Evolutionary conservation across 2,329 filamentous ascomycete genomes (phyloP).

Genomic region (Cladosporium oxysporum): DNA sequence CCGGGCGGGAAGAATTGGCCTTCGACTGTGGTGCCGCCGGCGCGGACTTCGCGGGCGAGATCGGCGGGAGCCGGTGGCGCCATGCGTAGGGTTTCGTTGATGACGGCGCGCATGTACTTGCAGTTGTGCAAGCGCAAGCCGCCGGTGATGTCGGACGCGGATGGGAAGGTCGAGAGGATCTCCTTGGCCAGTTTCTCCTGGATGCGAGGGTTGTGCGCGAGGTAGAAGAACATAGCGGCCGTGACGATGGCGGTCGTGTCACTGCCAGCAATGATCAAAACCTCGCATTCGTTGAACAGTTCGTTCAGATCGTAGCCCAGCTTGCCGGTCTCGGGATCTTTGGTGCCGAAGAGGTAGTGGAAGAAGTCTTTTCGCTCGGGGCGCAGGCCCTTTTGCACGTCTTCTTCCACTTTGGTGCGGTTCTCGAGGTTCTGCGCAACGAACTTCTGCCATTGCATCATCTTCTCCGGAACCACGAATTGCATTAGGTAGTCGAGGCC

Average conservation of each 20-base stretch:
- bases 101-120: conserved; percentile 45
- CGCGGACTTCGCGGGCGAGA: conserved; percentile 34
- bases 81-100: conserved; percentile 49
- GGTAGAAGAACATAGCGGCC: conserved; percentile 37
- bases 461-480: conserved; percentile 42
- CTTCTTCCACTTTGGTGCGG: conserved; percentile 39
- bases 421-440: conserved; percentile 45
- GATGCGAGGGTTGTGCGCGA: conserved; percentile 31
- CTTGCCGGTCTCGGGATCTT: conserved; percentile 28
- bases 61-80: conserved; percentile 43
- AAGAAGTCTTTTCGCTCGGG: conserved; percentile 35
- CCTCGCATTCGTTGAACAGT: conserved; percentile 26
- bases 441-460: conserved; percentile 45
- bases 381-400: conserved; percentile 27
- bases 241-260: conserved; percentile 36
- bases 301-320: conserved; percentile 24
- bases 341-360: conserved; percentile 29
- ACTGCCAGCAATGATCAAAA: conserved; percentile 28
- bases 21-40: conserved; percentile 34
- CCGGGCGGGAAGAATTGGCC: conserved; percentile 33
- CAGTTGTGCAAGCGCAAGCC: conserved; percentile 37
- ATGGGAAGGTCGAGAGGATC: conserved; percentile 37
- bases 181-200: conserved; percentile 34
- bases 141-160: conserved; percentile 30
- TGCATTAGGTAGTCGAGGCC: conserved; percentile 44